Base-by-base conservation (phyloP, 108 stramenopile species). In the Cyclotella baltica region DNA sequence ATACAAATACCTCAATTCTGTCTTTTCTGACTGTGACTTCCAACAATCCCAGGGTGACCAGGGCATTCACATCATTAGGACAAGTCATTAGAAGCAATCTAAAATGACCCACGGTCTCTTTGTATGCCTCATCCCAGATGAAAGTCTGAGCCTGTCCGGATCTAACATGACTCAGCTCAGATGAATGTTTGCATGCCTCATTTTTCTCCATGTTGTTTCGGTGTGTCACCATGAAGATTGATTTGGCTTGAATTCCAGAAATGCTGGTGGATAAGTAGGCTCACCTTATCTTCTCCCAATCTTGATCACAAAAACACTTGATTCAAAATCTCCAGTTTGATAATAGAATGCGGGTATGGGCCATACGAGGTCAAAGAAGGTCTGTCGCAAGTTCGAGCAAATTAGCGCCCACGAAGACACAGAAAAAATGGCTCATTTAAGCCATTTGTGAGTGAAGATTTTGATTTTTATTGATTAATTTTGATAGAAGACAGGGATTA, bases 281-380 rank as follows among this genome's bases (percentile, higher is more conserved):
- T 0, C 90, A 88, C 72, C 88, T 95, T 34, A 96, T 57, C 6
- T 57, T 85, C 23, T 75, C 85, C n/a, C 80, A 75, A 36, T 75
- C 78, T 6, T 71, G 88, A 29, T 84, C 84, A 40, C 76, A 53
- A 67, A 66, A 9, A 93, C 85, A 38, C 38, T 46, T 0, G 93
- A 93, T 64, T 90, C 95, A 73, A 96, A 95, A n/a, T 87, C 80
- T 31, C 97, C 97, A 48, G 96, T 92, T n/a, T n/a, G n/a, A n/a
- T n/a, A n/a, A n/a, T n/a, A n/a, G n/a, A n/a, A n/a, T n/a, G n/a
- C n/a, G n/a, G n/a, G n/a, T n/a, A n/a, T n/a, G n/a, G n/a, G n/a
- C n/a, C n/a, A n/a, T n/a, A n/a, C n/a, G n/a, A n/a, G n/a, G n/a
- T n/a, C n/a, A n/a, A n/a, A n/a, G n/a, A n/a, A n/a, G n/a, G n/a